These are phyloP conservation scores for Aspergillus eucalypticola DNA, from an alignment of 2,329 filamentous ascomycete species.

Conservation along the genomic window DNA sequence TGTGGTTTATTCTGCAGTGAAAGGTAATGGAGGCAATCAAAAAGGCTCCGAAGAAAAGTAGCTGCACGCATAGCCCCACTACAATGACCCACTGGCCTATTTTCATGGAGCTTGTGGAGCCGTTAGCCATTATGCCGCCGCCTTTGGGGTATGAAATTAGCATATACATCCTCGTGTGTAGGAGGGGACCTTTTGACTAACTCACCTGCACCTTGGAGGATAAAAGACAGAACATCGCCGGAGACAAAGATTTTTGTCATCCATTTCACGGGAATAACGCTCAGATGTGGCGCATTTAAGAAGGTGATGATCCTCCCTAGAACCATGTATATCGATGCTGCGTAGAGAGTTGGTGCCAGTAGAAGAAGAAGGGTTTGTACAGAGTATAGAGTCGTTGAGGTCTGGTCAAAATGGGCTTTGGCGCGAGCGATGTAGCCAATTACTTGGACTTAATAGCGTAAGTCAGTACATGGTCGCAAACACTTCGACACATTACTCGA, in stretches of 20 bases:
- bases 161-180: not conserved
- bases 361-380: slow-evolving; percentile 6
- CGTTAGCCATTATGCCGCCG: slow-evolving; percentile 4
- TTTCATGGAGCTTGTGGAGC: not conserved
- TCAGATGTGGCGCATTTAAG: not conserved
- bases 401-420: not conserved
- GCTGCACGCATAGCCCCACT: slow-evolving; percentile 1
- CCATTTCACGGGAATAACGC: not conserved
- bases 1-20: not conserved
- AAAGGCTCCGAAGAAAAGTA: slow-evolving; percentile 3
- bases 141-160: not conserved
- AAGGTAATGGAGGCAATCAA: not conserved
- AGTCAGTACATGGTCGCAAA: not conserved
- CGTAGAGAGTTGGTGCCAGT: slow-evolving; percentile 7
- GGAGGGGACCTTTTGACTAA: not conserved
- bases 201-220: slow-evolving; percentile 5
- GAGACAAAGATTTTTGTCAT: slow-evolving; percentile 6
- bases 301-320: not conserved
- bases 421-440: slow-evolving; percentile 4
- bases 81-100: slow-evolving; percentile 6
- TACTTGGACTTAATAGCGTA: not conserved
- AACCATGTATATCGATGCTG: slow-evolving; percentile 1
- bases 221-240: slow-evolving; percentile 4
- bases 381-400: not conserved
- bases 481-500: not conserved